Conservation (phyloP, 805 yeast genomes). For the Debaryomyces castellii region DNA sequence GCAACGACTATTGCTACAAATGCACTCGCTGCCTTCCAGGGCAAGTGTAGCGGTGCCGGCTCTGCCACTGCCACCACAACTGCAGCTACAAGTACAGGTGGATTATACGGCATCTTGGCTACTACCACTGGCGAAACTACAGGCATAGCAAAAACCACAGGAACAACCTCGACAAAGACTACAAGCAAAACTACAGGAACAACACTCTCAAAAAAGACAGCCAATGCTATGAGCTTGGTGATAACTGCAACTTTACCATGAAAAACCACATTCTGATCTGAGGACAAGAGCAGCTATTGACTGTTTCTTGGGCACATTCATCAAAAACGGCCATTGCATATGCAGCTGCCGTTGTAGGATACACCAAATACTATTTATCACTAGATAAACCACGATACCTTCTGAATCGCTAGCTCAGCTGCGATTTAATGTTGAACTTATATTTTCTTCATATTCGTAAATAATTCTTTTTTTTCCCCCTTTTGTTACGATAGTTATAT, state of each 20-base stretch:
- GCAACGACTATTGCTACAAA: constrained; percentile 33
- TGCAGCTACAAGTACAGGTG: neutral
- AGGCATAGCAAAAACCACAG: neutral
- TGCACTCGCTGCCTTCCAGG: constrained; percentile 39
- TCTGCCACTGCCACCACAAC: constrained; percentile 8
- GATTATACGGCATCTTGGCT: neutral
- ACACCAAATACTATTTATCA: neutral
- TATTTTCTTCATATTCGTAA: neutral
- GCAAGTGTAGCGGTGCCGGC: constrained; percentile 21
- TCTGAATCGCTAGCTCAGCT: neutral
- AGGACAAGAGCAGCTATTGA: too few relatives aligned
- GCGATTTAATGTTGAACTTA: neutral
- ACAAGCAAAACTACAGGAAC: neutral
- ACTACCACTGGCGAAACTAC: too few relatives aligned
- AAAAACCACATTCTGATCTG: neutral
- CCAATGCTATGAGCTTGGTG: neutral
- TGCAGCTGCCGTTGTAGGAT: neutral
- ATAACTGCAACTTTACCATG: neutral
- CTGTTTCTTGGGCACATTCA: too few relatives aligned
- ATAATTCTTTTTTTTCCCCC: neutral
- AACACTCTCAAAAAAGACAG: too few relatives aligned
- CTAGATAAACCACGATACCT: neutral
- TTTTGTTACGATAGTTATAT: neutral
- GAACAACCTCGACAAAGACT: neutral
- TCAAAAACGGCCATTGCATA: too few relatives aligned